These are phyloP conservation scores for Fraxinus greggii DNA, from an alignment of 305 asterid genomes.

Conservation along the genomic window DNA sequence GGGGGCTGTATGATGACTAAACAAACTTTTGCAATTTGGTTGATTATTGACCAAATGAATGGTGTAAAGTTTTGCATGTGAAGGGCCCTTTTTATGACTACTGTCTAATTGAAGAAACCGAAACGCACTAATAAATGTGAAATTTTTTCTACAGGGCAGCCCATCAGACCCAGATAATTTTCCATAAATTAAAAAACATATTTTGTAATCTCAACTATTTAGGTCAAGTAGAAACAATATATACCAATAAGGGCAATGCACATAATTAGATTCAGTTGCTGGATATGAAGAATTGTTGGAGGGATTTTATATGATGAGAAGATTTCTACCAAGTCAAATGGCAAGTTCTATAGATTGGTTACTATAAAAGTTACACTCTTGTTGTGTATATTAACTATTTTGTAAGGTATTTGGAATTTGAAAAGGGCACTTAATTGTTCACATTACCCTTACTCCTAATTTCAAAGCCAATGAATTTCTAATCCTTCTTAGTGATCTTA, in stretches of 20 bases:
- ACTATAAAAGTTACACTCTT: neutral
- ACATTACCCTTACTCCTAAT: neutral
- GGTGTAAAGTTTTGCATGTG: neutral
- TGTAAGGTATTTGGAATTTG: neutral
- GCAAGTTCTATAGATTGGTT: neutral
- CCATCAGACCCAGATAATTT: conserved; percentile 95
- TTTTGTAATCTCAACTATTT: neutral
- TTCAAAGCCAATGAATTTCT: conserved; percentile 3
- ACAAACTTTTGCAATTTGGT: neutral
- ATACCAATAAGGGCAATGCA: neutral
- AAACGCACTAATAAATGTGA: conserved; percentile 7
- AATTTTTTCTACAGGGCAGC: conserved; percentile 66
- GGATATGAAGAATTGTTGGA: neutral
- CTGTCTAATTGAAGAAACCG: conserved; percentile 1
- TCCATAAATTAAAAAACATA: conserved; percentile 40
- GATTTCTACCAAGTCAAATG: neutral
- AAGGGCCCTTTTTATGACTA: neutral
- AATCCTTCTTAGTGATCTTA: conserved; percentile 4
- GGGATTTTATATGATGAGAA: neutral
- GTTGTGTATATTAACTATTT: neutral
- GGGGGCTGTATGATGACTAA: too few species aligned
- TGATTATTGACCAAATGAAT: conserved; percentile 1
- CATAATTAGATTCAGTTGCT: neutral
- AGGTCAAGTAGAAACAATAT: neutral
- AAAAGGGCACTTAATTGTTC: conserved; percentile 9